Conservation (phyloP, 306 rosid genomes). For the Pachyrhizus erosus region DNA sequence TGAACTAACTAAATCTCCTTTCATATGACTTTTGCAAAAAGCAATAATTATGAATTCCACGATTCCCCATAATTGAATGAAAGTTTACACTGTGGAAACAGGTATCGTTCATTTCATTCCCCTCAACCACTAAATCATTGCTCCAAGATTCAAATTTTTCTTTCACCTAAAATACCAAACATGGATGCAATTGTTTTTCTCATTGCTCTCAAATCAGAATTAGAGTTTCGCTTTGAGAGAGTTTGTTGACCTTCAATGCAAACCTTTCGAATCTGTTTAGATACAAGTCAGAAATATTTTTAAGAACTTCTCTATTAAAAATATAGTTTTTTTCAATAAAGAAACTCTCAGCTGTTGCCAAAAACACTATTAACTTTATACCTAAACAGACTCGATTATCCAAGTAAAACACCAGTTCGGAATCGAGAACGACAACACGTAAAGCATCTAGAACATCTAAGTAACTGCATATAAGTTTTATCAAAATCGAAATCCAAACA, state of each 20-base stretch:
- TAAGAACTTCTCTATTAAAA: too few species aligned
- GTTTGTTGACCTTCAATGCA: too few species aligned
- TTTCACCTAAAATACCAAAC: background rate
- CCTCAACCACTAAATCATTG: background rate
- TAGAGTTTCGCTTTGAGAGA: background rate
- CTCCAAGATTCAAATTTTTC: background rate
- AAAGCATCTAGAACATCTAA: background rate
- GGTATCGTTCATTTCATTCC: too few species aligned
- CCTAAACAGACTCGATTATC: too few species aligned
- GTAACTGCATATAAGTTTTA: background rate
- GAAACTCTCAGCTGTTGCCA: too few species aligned
- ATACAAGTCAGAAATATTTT: too few species aligned
- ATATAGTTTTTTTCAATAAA: too few species aligned
- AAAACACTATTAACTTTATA: too few species aligned
- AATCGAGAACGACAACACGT: too few species aligned
- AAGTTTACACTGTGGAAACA: background rate
- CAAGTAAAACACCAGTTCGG: too few species aligned
- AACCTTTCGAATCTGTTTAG: too few species aligned
- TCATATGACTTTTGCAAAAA: background rate
- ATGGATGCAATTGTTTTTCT: background rate
- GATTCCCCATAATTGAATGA: background rate
- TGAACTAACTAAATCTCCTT: background rate
- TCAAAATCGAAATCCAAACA: background rate
- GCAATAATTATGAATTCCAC: background rate
- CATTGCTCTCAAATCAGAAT: background rate